Base-by-base conservation (phyloP, 2,329 filamentous ascomycete species). In the Emergomyces orientalis region DNA sequence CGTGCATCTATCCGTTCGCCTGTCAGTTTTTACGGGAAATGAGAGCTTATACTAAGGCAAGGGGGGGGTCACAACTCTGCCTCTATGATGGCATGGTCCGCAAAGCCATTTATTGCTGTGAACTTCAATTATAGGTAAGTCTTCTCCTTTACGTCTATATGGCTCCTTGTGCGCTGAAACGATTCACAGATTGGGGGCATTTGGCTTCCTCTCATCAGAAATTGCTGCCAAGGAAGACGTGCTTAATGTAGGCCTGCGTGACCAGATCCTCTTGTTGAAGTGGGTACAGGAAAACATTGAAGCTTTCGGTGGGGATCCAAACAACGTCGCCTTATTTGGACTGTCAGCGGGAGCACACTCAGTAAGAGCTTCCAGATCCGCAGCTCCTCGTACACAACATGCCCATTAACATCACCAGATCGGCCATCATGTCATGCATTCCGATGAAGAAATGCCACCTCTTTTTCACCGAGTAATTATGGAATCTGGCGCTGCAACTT, bases 181-280 rank as follows among this genome's bases (percentile, higher is more conserved):
- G 13, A 19, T 52, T 54, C n/a, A 17, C 37, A 67, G 66, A 58
- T 62, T 80, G 74, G 68, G 80, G 68, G 63, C 77, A 71, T 67
- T 90, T 69, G 89, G 89, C 0, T 91, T 93, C 73, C 73, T 90
- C 34, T 81, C 84, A 11, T 85, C 81, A n/a, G 72, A 73, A 11
- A 68, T 83, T 62, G 79, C 83, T 37, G 76, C 79, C 17, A 79
- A 79, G 41, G 80, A 80, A 60, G 86, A 84, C 0, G 67, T 83
- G 47, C 75, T 87, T 5, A 77, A 77, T 60, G 66, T 73, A 2
- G 75, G 75, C 11, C 69, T 76, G 34, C 71, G 68, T 37, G 76
- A 78, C 60, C 71, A 78, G 59, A 63, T 75, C 1, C 67, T 73
- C 22, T 63, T 76, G 2, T 69, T 77, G 22, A 65, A 73, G 57